Conservation (phyloP, 148 eudicot species). For the Vaccinium macrocarpon region DNA sequence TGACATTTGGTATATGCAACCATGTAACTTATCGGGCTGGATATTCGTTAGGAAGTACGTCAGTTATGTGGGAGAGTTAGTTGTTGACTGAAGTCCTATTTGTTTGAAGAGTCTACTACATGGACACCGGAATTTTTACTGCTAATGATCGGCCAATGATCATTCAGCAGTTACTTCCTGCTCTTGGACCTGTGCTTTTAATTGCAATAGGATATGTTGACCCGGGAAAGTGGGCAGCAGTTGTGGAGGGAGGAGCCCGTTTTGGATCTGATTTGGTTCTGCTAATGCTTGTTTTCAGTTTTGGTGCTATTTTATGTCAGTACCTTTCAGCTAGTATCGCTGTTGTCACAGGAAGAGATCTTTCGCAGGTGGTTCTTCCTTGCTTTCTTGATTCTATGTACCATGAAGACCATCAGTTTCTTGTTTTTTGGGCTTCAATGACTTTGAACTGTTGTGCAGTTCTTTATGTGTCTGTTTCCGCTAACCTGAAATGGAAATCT, state of each 20-base stretch:
- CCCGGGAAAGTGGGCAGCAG: slow-evolving; percentile 92
- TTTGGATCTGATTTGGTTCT: slow-evolving; percentile 64
- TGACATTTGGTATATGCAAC: not conserved
- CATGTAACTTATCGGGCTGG: slow-evolving; percentile 4
- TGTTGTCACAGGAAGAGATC: slow-evolving; percentile 65
- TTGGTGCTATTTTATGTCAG: slow-evolving; percentile 70
- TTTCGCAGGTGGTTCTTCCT: slow-evolving; percentile 63
- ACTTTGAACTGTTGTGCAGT: not conserved
- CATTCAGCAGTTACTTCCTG: slow-evolving; percentile 48
- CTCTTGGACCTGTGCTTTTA: slow-evolving; percentile 53
- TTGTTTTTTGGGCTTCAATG: slow-evolving; percentile 10
- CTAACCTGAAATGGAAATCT: slow-evolving; percentile 11
- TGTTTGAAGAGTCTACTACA: slow-evolving; percentile 19
- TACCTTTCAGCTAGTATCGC: slow-evolving; percentile 71
- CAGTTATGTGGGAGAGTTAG: not conserved
- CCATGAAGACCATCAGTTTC: not conserved
- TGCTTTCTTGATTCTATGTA: not conserved
- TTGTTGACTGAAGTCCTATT: slow-evolving; percentile 8
- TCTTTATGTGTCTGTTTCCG: not conserved
- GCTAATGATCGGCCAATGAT: slow-evolving; percentile 23
- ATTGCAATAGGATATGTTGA: slow-evolving; percentile 74
- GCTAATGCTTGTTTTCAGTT: slow-evolving; percentile 50
- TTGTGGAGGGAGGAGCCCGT: slow-evolving; percentile 81
- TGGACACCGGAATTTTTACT: slow-evolving; percentile 38
- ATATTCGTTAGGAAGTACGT: not conserved